Conservation (phyloP, 495 filamentous ascomycete genomes). For the Penicillium cosmopolitanum region DNA sequence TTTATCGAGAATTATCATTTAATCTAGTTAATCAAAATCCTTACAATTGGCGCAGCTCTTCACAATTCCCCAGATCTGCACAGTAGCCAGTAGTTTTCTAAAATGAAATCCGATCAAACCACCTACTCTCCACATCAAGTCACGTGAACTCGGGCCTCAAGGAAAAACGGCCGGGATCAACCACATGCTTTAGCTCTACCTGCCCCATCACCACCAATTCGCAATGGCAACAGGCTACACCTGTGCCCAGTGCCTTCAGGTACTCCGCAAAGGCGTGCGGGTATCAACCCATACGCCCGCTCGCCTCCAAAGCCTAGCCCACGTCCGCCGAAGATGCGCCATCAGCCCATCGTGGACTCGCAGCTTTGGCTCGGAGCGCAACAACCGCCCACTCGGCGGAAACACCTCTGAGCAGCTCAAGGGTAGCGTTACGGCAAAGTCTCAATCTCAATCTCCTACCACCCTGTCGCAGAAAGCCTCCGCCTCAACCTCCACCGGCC, state of each 20-base stretch:
- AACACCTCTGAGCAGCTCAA: conserved; percentile 23
- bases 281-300: conserved; percentile 15
- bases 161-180: conserved; percentile 24
- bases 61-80: too few relatives aligned
- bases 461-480: conserved; percentile 29
- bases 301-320: conserved; percentile 29
- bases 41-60: too few relatives aligned
- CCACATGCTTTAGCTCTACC: conserved; percentile 2
- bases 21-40: too few relatives aligned
- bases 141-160: conserved; percentile 19
- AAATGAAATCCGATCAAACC: too few relatives aligned
- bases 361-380: conserved; percentile 37
- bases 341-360: conserved; percentile 33
- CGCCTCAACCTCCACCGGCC: conserved; percentile 28
- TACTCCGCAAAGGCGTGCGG: conserved; percentile 32
- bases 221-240: conserved; percentile 48
- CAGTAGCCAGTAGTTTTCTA: too few relatives aligned
- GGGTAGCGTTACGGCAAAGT: conserved; percentile 16
- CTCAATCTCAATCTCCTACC: conserved; percentile 12
- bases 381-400: conserved; percentile 22
- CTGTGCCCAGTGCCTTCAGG: conserved; percentile 48
- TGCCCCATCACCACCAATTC: conserved; percentile 17
- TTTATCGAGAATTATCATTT: too few relatives aligned
- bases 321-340: conserved; percentile 29
- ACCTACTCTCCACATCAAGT: background rate